These are phyloP conservation scores for Nemania sp. DNA, from an alignment of 2,329 filamentous ascomycete genomes.

Conservation along the genomic window DNA sequence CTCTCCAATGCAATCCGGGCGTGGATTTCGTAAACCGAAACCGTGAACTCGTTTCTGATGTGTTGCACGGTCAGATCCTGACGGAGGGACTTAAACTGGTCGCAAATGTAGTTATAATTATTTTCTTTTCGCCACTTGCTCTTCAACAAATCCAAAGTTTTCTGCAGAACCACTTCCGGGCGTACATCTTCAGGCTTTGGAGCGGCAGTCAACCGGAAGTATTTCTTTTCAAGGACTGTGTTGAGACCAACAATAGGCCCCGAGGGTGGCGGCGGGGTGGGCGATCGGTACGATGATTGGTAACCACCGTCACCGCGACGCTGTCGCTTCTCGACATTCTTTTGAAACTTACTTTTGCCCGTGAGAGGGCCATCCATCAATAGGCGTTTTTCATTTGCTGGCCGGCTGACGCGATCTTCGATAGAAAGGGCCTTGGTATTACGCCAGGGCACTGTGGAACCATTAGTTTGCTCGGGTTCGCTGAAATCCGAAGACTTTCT, in stretches of 20 bases:
- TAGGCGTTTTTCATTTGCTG: slow-evolving; percentile 53
- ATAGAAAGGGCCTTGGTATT: slow-evolving; percentile 64
- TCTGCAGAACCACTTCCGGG: slow-evolving; percentile 76
- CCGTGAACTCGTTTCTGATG: slow-evolving; percentile 95
- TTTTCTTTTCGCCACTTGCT: slow-evolving; percentile 92
- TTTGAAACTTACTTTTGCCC: slow-evolving; percentile 83
- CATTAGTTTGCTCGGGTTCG: slow-evolving; percentile 53
- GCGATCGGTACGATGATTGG: slow-evolving; percentile 59
- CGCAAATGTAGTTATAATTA: slow-evolving; percentile 97
- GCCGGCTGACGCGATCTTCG: slow-evolving; percentile 76
- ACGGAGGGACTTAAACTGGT: slow-evolving; percentile 97
- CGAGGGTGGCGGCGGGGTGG: slow-evolving; percentile 60
- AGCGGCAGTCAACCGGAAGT: slow-evolving; percentile 88
- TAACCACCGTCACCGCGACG: slow-evolving; percentile 79
- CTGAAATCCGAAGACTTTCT: slow-evolving; percentile 75
- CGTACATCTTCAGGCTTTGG: slow-evolving; percentile 89
- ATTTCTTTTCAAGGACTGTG: slow-evolving; percentile 86
- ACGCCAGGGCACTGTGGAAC: slow-evolving; percentile 74
- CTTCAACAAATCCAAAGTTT: slow-evolving; percentile 86
- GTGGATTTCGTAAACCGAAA: slow-evolving; percentile 95
- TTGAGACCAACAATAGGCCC: slow-evolving; percentile 86
- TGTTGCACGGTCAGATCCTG: slow-evolving; percentile 98
- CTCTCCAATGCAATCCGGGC: slow-evolving; percentile 97
- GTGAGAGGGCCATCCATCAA: slow-evolving; percentile 49
- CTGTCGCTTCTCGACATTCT: slow-evolving; percentile 83